phyloP scores from a whole-genome alignment of 192 early-diverging fungal genomes.

The Coemansia sp. region DNA sequence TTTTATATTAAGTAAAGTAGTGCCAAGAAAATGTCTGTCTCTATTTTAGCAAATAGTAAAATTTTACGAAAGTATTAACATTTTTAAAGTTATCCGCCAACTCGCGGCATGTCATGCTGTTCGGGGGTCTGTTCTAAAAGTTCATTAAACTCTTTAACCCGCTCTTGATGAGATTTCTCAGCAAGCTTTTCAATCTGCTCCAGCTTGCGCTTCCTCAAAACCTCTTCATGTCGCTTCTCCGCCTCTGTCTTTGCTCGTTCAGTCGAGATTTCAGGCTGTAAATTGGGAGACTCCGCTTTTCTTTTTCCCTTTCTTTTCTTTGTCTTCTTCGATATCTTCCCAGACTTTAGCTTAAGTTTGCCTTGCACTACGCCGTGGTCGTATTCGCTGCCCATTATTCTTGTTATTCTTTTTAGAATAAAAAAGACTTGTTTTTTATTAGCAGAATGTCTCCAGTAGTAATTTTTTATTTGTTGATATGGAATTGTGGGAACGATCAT shows the following conservation, averaged over 20 bases:
- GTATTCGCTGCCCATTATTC: constrained; percentile 36
- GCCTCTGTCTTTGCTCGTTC: constrained; percentile 15
- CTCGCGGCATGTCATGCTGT: constrained; percentile 64
- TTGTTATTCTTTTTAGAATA: not conserved
- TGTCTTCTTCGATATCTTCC: constrained; percentile 21
- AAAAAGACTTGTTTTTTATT: not conserved
- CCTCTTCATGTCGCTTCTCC: constrained; percentile 25
- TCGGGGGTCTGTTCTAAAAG: constrained; percentile 60
- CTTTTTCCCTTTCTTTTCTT: constrained; percentile 10
- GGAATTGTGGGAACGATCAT: too few relatives aligned
- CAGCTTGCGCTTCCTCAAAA: constrained; percentile 19
- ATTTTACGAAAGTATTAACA: too few relatives aligned
- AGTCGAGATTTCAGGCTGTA: not conserved
- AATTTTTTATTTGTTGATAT: too few relatives aligned
- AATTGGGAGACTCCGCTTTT: not conserved
- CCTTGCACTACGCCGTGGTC: constrained; percentile 42
- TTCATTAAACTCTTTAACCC: constrained; percentile 60
- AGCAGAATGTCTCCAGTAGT: too few relatives aligned
- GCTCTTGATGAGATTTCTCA: constrained; percentile 48
- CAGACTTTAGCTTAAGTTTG: constrained; percentile 36
- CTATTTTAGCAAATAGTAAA: too few relatives aligned
- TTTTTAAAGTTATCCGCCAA: constrained; percentile 26
- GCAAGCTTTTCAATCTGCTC: constrained; percentile 47
- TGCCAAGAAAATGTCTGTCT: too few relatives aligned
- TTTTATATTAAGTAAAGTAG: too few relatives aligned